Percentiles rank a stretch among this genome's conserved stretches.
phyloP scores from a whole-genome alignment of 2,329 filamentous ascomycete genomes.

The Arthrobotrys iridis region DNA sequence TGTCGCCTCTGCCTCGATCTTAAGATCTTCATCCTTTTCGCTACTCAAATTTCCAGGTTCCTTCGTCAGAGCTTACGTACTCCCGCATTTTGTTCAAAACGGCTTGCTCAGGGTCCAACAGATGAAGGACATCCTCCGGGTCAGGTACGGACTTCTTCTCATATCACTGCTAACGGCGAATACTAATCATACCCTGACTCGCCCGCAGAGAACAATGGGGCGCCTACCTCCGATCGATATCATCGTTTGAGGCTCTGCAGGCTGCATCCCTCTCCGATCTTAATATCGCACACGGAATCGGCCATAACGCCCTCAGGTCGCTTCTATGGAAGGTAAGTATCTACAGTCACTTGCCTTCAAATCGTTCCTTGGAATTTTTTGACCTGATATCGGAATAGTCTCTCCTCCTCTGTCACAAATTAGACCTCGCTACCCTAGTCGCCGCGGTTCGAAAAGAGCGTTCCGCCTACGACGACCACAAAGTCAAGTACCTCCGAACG shows the following conservation, averaged over 20 bases:
- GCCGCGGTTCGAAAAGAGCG: slow-evolving; percentile 55
- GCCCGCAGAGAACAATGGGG: slow-evolving; percentile 40
- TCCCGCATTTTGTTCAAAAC: neutral
- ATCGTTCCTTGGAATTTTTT: neutral
- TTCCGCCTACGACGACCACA: slow-evolving; percentile 55
- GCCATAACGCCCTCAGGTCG: slow-evolving; percentile 44
- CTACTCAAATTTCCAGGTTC: neutral
- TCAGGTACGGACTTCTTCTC: slow-evolving; percentile 30
- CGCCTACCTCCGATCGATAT: slow-evolving; percentile 43
- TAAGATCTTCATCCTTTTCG: neutral
- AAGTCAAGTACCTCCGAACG: slow-evolving; percentile 42
- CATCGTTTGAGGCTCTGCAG: slow-evolving; percentile 51
- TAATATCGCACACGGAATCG: slow-evolving; percentile 44
- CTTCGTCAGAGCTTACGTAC: neutral
- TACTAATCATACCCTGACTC: neutral
- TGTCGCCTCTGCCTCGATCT: neutral
- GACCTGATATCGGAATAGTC: slow-evolving; percentile 3
- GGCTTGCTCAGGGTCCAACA: neutral
- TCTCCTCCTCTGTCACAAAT: slow-evolving; percentile 47
- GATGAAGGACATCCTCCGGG: slow-evolving; percentile 52
- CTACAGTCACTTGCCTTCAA: too few species aligned
- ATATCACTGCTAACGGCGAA: neutral
- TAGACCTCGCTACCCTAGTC: slow-evolving; percentile 47
- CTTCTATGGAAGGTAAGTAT: slow-evolving; percentile 43
- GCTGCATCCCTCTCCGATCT: slow-evolving; percentile 48